Evolutionary conservation across 225 moss, liverwort and hornwort species (phyloP), one percentile per base, ranked within the genome.

Genomic region (Pleurozium schreberi): DNA sequence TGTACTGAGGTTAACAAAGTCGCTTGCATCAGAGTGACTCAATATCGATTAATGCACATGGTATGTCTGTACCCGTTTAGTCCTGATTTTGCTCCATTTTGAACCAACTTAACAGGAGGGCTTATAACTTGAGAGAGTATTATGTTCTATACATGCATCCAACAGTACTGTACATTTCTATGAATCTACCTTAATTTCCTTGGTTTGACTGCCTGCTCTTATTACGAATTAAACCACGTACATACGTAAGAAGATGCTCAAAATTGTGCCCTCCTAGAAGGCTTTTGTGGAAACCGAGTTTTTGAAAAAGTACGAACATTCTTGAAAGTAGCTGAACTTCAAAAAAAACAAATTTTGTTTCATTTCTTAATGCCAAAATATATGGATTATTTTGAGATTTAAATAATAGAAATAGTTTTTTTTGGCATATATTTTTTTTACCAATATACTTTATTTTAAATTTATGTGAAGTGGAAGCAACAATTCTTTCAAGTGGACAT

Each of bases 21-120:
- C 61, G 63, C 91, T 84, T 91, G 80, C 84, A 75, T 88, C 91
- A 75, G 34, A 85, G 78, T 83, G 91, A 90, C 83, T 55, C 50
- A 45, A 49, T 47, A 55, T 85, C 69, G 61, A 86, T 90, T 55
- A 82, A 85, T 88, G 86, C 70, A 73, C 79, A 18, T 71, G 75
- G 87, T 75, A 82, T 75, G 53, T 66, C 61, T 66, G 85, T 80
- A 86, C 87, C 65, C 38, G 33, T 86, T 91, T 79, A 77, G 59
- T 76, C 81, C 71, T 82, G 64, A 76, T 83, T 85, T 85, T 83
- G 65, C 78, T 86, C 65, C 78, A 86, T 83, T 87, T 71, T 82
- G 57, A 66, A 59, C 66, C 59, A 75, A 85, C 69, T 82, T 14
- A 60, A 63, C n/a, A 79, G 25, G 68, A 36, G 58, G 86, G 38